phyloP scores from a whole-genome alignment of 2,329 filamentous ascomycete species.

The Teratosphaeria destructans region DNA sequence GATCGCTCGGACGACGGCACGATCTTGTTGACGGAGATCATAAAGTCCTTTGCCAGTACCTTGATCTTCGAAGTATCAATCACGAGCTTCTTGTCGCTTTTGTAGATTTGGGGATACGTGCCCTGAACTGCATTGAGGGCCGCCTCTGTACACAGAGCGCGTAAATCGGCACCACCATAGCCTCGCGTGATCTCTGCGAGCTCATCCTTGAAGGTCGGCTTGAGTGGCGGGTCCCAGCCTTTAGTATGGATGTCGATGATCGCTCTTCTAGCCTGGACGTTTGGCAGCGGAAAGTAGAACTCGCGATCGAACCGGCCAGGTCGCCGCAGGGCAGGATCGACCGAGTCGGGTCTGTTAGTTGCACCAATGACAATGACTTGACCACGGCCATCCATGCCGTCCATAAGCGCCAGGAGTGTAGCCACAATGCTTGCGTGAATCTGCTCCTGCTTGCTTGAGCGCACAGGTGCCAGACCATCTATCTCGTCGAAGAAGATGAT shows the following conservation, averaged over 20 bases:
- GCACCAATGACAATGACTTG: constrained; percentile 98
- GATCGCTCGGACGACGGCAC: constrained; percentile 90
- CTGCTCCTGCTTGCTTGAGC: constrained; percentile 97
- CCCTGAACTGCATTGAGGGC: constrained; percentile 91
- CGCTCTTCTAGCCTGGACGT: constrained; percentile 64
- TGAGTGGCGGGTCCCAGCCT: constrained; percentile 73
- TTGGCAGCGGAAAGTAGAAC: constrained; percentile 93
- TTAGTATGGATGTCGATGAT: constrained; percentile 94
- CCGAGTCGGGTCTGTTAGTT: constrained; percentile 94
- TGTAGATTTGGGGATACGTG: constrained; percentile 93
- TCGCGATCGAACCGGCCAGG: constrained; percentile 94
- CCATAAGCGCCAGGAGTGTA: constrained; percentile 87
- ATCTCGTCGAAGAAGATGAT: constrained; percentile 99
- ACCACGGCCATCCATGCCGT: constrained; percentile 94
- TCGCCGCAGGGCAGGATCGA: constrained; percentile 87
- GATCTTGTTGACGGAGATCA: constrained; percentile 93
- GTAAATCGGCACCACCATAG: constrained; percentile 89
- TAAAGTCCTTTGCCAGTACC: constrained; percentile 88
- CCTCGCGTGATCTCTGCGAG: constrained; percentile 86
- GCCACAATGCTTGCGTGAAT: constrained; percentile 97
- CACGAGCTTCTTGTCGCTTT: constrained; percentile 75
- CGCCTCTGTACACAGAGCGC: constrained; percentile 90
- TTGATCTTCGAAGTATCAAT: constrained; percentile 78
- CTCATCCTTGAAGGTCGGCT: constrained; percentile 67
- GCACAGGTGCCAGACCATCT: constrained; percentile 86